These are phyloP conservation scores for Aphanomyces stellatus DNA, from an alignment of 352 stramenopile species.

Conservation along the genomic window DNA sequence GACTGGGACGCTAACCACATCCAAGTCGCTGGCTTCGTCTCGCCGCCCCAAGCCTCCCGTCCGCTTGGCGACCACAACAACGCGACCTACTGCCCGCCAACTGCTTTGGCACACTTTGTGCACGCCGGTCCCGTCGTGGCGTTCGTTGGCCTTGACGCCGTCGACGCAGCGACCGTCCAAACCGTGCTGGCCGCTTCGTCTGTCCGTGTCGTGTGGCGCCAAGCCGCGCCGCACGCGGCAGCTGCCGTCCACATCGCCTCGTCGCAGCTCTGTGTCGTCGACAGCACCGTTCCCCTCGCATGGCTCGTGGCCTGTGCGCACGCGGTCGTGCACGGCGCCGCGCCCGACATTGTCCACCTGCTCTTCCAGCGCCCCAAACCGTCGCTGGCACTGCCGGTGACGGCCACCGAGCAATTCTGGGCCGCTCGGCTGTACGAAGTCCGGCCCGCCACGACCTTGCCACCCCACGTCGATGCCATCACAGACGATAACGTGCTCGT, in stretches of 20 bases:
- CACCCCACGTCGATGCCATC: background rate
- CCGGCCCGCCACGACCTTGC: background rate
- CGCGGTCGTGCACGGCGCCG: background rate
- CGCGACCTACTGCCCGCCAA: constrained; percentile 31
- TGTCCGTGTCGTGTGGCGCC: background rate
- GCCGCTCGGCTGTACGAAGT: background rate
- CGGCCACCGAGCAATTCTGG: background rate
- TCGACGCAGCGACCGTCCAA: background rate
- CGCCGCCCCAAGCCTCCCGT: constrained; percentile 28
- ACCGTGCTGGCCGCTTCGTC: background rate
- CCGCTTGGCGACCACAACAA: constrained; percentile 35
- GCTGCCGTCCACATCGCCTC: background rate
- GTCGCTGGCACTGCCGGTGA: background rate
- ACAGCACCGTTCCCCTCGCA: background rate
- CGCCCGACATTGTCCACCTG: background rate
- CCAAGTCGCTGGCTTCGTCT: constrained; percentile 40
- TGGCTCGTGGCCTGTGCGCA: background rate
- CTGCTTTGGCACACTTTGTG: background rate
- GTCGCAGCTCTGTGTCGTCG: background rate
- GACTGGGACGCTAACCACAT: constrained; percentile 59
- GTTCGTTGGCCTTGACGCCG: background rate
- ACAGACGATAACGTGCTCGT: background rate
- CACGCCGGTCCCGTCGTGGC: background rate
- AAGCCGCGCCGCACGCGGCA: background rate
- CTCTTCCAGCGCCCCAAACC: background rate